A percentile compares a stretch with the other conserved stretches of the same genome.
phyloP scores from a whole-genome alignment of 2,329 filamentous ascomycete genomes.

The Seiridium unicorne region DNA sequence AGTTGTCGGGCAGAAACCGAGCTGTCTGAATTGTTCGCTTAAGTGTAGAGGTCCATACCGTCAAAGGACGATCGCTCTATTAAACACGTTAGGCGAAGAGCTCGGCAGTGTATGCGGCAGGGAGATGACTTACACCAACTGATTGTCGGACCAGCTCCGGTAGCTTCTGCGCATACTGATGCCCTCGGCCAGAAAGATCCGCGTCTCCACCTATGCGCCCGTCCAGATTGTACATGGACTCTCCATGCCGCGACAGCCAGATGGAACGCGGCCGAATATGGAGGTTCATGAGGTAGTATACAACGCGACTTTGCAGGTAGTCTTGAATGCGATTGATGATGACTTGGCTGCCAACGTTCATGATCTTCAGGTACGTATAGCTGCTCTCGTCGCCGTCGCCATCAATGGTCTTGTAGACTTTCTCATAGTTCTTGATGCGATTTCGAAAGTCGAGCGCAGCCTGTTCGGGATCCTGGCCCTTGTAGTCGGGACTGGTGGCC shows the following conservation, averaged over 20 bases:
- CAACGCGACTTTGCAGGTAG: conserved; percentile 91
- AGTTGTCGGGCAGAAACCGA: conserved; percentile 74
- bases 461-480: conserved; percentile 87
- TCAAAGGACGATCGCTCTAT: conserved; percentile 59
- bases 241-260: conserved; percentile 94
- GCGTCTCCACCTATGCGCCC: conserved; percentile 94
- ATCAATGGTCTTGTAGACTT: conserved; percentile 91
- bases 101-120: background rate
- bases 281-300: conserved; percentile 98
- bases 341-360: conserved; percentile 92
- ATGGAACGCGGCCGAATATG: conserved; percentile 96
- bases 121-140: conserved; percentile 65
- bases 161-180: conserved; percentile 81
- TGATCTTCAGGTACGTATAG: conserved; percentile 94
- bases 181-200: conserved; percentile 78
- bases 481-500: conserved; percentile 92
- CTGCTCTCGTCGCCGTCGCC: conserved; percentile 75
- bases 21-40: conserved; percentile 90
- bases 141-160: conserved; percentile 83
- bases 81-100: background rate
- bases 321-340: conserved; percentile 98
- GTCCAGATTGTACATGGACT: conserved; percentile 87
- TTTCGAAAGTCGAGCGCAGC: conserved; percentile 91
- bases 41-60: conserved; percentile 62
- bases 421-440: conserved; percentile 95